Base-by-base conservation (phyloP, 768 basidiomycete species). In the Pluteus cervinus region DNA sequence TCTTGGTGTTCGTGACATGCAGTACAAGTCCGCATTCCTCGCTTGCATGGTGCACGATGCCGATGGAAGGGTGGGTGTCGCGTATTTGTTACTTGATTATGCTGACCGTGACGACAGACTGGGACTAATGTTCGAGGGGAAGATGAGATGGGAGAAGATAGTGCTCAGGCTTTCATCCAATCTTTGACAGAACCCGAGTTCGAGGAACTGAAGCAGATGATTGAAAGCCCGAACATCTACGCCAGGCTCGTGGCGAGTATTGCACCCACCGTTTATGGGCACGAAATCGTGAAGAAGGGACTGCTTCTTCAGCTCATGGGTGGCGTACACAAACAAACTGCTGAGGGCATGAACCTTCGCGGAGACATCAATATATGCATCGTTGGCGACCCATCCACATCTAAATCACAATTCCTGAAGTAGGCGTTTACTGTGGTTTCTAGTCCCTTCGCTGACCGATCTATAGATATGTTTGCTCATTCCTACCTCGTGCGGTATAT, bases 401-500 rank as follows among this genome's bases (percentile, higher is more conserved):
- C 85, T n/a, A 98, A 98, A 60, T 97, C 93, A 0, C 96, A 98
- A 57, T 98, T 99, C 65, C 69, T 98, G 39, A 98, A 99, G 92
- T 98, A 52, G 46, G 33, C 33, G 6, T 25, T 12, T 22, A 29
- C 21, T 14, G 33, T 25, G 37, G 20, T 8, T 7, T 20, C 10
- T 14, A 18, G 17, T 25, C 28, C 31, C 9, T 29, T 23, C 39
- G 41, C 36, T 25, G 39, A 37, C 22, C 37, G 20, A 11, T 31
- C 22, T 32, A 15, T 16, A 97, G 94, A 65, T 99, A 98, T 49
- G 84, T 99, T 34, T 97, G 93, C 58, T 92, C 91, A 12, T 96
- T 99, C 77, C 72, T 97, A 2, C 96, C 94, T 40, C 90, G 96
- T 17, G 90, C 94, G 2, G 93, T 98, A 6, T 98, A 98, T 59